A percentile compares a stretch with the other conserved stretches of the same genome.
Conservation (phyloP, 257 asterid genomes). For the Nicotiana noctiflora region DNA sequence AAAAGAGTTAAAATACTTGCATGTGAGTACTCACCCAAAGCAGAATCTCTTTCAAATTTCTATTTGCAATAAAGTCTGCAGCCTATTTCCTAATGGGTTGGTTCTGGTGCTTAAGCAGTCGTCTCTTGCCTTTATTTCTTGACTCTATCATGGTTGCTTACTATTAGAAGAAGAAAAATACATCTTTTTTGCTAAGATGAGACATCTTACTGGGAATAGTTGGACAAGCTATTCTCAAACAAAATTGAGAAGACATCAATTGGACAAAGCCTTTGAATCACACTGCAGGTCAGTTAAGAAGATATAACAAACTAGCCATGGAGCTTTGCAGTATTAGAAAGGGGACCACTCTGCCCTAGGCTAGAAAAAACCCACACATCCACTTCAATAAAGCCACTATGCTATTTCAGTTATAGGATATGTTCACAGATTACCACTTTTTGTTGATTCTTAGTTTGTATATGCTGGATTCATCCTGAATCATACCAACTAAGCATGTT, state of each 20-base stretch:
- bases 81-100: neutral
- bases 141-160: neutral
- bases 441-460: neutral
- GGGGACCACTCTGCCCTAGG: neutral
- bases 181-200: neutral
- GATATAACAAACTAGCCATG: neutral
- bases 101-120: neutral
- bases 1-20: neutral
- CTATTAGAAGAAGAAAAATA: neutral
- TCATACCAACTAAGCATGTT: neutral
- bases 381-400: conserved; percentile 1
- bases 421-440: neutral
- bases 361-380: neutral
- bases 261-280: neutral
- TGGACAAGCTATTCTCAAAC: neutral
- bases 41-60: neutral
- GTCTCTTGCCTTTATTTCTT: neutral
- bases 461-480: neutral
- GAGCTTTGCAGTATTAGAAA: neutral
- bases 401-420: neutral
- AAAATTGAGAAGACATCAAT: neutral
- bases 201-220: neutral
- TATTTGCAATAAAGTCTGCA: neutral
- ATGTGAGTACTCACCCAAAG: neutral
- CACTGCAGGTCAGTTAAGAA: neutral